Evolutionary conservation across 2,329 filamentous ascomycete genomes (phyloP).

Genomic region (Trichoderma atrobrunneum): DNA sequence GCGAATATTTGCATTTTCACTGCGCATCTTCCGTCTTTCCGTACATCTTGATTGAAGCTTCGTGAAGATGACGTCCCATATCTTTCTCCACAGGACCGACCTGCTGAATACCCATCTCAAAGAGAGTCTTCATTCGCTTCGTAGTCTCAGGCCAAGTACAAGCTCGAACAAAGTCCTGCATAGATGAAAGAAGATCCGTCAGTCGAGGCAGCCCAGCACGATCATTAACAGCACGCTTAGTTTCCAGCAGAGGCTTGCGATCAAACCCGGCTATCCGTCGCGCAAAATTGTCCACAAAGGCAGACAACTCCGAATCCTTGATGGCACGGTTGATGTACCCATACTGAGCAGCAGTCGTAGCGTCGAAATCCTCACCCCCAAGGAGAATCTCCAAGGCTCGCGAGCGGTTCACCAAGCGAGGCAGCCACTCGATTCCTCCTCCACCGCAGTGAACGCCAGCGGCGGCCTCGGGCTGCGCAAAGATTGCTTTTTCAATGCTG

Average conservation of each 20-base stretch:
- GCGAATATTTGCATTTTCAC: neutral
- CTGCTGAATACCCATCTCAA: neutral
- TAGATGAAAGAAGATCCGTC: neutral
- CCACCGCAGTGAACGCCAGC: neutral
- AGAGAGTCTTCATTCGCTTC: neutral
- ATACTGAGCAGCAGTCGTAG: constrained; percentile 2
- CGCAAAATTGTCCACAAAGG: neutral
- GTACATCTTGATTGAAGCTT: neutral
- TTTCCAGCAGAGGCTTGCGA: neutral
- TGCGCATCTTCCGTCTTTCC: neutral
- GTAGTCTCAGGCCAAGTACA: neutral
- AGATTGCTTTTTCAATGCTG: neutral
- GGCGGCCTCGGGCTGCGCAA: neutral
- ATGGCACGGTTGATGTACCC: constrained; percentile 1
- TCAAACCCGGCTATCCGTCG: neutral
- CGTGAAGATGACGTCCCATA: neutral
- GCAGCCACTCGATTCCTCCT: neutral
- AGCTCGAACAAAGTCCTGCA: neutral
- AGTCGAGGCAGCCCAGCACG: neutral
- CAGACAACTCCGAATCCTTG: neutral
- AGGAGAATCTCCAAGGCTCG: neutral
- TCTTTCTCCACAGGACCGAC: neutral
- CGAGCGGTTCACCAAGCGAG: neutral
- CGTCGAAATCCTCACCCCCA: neutral
- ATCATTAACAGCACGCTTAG: neutral